phyloP scores from a whole-genome alignment of 495 filamentous ascomycete genomes.

The Penicillium coprophilum region DNA sequence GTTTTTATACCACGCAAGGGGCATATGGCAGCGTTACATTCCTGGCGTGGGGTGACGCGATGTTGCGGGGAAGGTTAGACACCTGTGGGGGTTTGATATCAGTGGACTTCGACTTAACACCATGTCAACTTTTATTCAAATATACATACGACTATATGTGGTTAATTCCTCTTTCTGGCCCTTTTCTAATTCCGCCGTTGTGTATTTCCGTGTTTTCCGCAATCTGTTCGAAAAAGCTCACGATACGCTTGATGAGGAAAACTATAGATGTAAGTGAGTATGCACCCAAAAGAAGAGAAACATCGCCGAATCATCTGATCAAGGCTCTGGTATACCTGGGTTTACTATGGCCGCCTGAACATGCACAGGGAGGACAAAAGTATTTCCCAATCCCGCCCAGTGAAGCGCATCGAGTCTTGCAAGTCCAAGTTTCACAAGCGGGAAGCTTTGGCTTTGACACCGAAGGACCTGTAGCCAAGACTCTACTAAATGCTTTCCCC shows the following conservation, averaged over 20 bases:
- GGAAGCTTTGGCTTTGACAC: slow-evolving; percentile 32
- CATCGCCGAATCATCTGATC: not conserved
- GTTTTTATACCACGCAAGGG: slow-evolving; percentile 11
- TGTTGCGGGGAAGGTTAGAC: too few species aligned
- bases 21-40: slow-evolving; percentile 16
- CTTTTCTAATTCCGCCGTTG: slow-evolving; percentile 7
- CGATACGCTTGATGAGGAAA: not conserved
- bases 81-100: too few species aligned
- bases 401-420: slow-evolving; percentile 34
- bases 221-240: not conserved
- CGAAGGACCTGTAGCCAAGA: slow-evolving; percentile 35
- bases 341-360: slow-evolving; percentile 25
- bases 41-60: slow-evolving; percentile 3
- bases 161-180: not conserved
- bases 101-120: too few species aligned
- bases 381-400: slow-evolving; percentile 28
- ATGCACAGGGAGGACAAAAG: slow-evolving; percentile 31
- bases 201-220: not conserved
- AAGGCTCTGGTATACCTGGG: not conserved
- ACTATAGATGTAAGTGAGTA: not conserved
- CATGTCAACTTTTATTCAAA: not conserved
- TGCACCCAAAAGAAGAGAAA: not conserved
- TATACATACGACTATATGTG: not conserved
- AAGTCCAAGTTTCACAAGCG: slow-evolving; percentile 35
- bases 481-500: slow-evolving; percentile 34